These are phyloP conservation scores for Martiniozyma abietophila DNA, from an alignment of 805 yeast genomes.

Conservation along the genomic window DNA sequence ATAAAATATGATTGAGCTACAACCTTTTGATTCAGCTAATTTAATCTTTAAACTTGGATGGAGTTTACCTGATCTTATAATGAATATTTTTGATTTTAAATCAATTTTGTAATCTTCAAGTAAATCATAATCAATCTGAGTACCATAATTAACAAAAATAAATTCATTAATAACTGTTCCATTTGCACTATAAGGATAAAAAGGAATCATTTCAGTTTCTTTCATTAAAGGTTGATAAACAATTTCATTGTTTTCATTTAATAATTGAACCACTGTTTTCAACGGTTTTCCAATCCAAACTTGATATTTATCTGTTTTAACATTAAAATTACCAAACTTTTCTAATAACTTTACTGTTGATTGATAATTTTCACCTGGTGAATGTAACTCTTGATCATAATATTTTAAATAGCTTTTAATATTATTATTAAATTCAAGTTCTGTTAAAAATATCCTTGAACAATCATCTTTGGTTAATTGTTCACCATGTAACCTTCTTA, in stretches of 20 bases:
- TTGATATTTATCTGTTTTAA: constrained; percentile 46
- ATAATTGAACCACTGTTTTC: constrained; percentile 32
- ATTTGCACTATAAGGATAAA: constrained; percentile 55
- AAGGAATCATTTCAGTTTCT: constrained; percentile 37
- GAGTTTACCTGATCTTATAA: constrained; percentile 42
- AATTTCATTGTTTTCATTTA: constrained; percentile 27
- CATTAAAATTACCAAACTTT: constrained; percentile 25
- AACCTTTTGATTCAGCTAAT: constrained; percentile 55
- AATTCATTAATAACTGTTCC: constrained; percentile 50
- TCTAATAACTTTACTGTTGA: constrained; percentile 13
- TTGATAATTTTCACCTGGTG: constrained; percentile 20
- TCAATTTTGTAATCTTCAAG: constrained; percentile 33
- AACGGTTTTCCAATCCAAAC: constrained; percentile 45
- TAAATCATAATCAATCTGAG: constrained; percentile 40
- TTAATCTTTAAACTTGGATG: constrained; percentile 49
- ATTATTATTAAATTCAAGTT: constrained; percentile 19
- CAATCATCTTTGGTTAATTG: constrained; percentile 60
- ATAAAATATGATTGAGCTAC: constrained; percentile 49
- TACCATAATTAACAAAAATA: constrained; percentile 55
- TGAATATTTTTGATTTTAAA: constrained; percentile 47
- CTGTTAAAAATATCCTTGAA: constrained; percentile 42
- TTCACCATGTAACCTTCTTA: constrained; percentile 62
- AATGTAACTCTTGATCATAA: constrained; percentile 15
- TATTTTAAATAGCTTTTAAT: constrained; percentile 14
- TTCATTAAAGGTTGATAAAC: constrained; percentile 39